Base-by-base conservation (phyloP, 202 grass and related monocot genomes). In the Panicum hallii region DNA sequence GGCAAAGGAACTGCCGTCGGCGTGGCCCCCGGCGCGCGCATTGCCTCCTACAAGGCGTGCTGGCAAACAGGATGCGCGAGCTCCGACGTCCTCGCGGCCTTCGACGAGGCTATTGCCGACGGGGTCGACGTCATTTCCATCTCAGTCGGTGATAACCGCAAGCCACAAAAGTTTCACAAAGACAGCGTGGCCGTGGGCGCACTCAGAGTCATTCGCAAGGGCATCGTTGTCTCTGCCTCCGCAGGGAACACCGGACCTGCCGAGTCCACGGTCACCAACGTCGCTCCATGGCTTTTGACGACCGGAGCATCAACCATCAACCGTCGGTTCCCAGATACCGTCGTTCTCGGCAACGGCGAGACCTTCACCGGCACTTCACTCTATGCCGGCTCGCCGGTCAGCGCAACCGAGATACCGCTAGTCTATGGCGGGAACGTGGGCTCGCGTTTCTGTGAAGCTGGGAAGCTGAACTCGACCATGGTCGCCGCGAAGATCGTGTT, bases 301-400 rank as follows among this genome's bases (percentile, higher is more conserved):
- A 75, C 78, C 0, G 83, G 68, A 3, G 83, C 90, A 3, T 88
- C 90, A 1, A 91, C 69, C 79, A 76, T 92, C 17, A 67, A 92
- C 69, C 67, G 90, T 9, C 61, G 41, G 20, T 90, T 87, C 74
- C 74, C 42, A 0, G 88, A n/a, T 4, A 16, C 40, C 16, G 70
- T 88, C 3, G 16, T 80, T 7, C 86, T 89, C 5, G 86, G 90
- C 13, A 66, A 86, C 5, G 69, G 75, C 10, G 15, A 19, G 11
- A 64, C 28, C 4, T 77, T 57, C 54, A 19, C 7, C 0, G 90
- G 86, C 62, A 67, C 77, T 6, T 88, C 83, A 83, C 0, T 86
- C 75, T 34, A 6, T n/a, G 5, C 54, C 26, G 89, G 3, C 23
- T 52, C n/a, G n/a, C 26, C n/a, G 26, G 26, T 80, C 56, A n/a